Evolutionary conservation across 306 rosid genomes (phyloP).

Genomic region (Crotalaria pallida): DNA sequence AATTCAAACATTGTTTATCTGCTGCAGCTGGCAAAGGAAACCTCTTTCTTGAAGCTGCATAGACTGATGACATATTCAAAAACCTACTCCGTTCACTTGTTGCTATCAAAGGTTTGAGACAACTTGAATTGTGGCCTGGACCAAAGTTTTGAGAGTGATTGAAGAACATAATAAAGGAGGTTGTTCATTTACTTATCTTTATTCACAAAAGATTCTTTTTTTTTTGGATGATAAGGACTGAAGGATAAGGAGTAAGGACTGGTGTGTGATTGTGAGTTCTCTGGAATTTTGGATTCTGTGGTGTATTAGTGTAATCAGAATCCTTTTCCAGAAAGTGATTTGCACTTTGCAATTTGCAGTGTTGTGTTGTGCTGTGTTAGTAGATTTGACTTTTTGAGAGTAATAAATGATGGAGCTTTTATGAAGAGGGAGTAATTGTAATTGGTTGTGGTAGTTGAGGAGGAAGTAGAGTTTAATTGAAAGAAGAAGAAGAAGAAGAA

Average conservation of each 20-base stretch:
- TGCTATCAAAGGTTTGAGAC: constrained; percentile 1
- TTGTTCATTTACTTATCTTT: neutral
- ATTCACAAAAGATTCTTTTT: neutral
- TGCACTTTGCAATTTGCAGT: neutral
- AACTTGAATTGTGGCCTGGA: constrained; percentile 9
- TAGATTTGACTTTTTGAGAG: constrained; percentile 8
- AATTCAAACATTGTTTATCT: neutral
- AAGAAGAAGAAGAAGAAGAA: neutral
- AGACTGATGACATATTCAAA: constrained; percentile 12
- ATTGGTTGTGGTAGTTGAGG: constrained; percentile 19
- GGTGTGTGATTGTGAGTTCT: constrained; percentile 4
- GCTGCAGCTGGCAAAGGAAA: neutral
- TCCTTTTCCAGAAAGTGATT: constrained; percentile 2
- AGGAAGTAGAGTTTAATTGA: constrained; percentile 1
- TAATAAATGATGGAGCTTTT: constrained; percentile 1
- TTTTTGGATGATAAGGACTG: constrained; percentile 16
- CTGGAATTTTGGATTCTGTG: constrained; percentile 18
- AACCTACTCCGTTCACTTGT: constrained; percentile 17
- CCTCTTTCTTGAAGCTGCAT: constrained; percentile 3
- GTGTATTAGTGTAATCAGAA: neutral
- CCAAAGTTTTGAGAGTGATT: constrained; percentile 15
- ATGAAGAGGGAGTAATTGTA: constrained; percentile 23
- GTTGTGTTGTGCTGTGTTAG: constrained; percentile 20
- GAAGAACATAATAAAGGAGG: constrained; percentile 14
- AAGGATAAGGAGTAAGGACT: neutral